These are phyloP conservation scores for Fusarium cicatricum DNA, from an alignment of 2,329 filamentous ascomycete genomes.

Conservation along the genomic window DNA sequence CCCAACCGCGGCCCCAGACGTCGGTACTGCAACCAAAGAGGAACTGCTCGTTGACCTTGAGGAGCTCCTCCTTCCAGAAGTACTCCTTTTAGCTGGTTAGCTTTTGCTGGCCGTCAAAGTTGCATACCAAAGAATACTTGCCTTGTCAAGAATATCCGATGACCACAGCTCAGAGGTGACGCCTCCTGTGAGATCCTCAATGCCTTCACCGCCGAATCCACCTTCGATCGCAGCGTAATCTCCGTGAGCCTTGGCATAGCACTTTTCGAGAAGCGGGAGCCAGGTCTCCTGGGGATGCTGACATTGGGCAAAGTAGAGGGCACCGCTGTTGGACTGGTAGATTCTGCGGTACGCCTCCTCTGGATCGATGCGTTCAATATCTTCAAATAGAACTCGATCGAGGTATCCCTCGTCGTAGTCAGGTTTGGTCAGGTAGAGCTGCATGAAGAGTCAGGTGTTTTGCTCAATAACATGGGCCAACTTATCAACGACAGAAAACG, in stretches of 20 bases:
- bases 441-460: not conserved
- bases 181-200: constrained; percentile 70
- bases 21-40: constrained; percentile 69
- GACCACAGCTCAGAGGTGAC: constrained; percentile 72
- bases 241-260: constrained; percentile 82
- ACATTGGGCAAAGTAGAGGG: constrained; percentile 80
- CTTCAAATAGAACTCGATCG: constrained; percentile 55
- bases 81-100: constrained; percentile 39
- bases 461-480: not conserved
- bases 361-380: constrained; percentile 58
- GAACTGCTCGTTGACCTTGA: constrained; percentile 81
- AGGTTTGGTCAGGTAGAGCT: constrained; percentile 63
- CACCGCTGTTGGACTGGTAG: constrained; percentile 77
- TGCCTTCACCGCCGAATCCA: constrained; percentile 69
- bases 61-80: constrained; percentile 82
- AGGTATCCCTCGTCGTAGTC: constrained; percentile 68
- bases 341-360: constrained; percentile 71
- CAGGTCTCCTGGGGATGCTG: constrained; percentile 80
- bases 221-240: constrained; percentile 80
- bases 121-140: constrained; percentile 48
- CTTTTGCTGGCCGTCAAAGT: not conserved
- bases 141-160: constrained; percentile 76
- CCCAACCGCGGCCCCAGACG: constrained; percentile 42
- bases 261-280: constrained; percentile 81
- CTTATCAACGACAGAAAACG: not conserved